Evolutionary conservation across 2,329 filamentous ascomycete genomes (phyloP).

Genomic region (Talaromyces sp.): DNA sequence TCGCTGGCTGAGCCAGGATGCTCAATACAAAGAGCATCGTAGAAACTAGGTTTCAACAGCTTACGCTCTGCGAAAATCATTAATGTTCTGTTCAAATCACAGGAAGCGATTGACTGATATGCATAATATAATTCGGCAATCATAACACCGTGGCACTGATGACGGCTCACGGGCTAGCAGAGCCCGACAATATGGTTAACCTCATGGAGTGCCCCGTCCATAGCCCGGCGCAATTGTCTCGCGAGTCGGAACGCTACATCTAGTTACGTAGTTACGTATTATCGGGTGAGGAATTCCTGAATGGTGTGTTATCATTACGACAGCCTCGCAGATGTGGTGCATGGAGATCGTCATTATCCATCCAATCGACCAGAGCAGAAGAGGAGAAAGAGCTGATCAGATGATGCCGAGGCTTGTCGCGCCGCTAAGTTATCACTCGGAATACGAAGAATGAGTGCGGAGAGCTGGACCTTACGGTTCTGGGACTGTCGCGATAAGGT

Average conservation of each 20-base stretch:
- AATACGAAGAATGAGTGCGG: neutral
- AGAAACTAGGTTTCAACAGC: no score
- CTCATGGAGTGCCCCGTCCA: slow-evolving; percentile 12
- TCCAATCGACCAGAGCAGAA: neutral
- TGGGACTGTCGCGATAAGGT: neutral
- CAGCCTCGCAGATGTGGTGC: neutral
- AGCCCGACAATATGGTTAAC: slow-evolving; percentile 16
- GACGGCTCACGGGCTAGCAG: neutral
- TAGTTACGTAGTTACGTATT: neutral
- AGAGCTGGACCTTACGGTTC: neutral
- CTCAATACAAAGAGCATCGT: no score
- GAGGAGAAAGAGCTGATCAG: slow-evolving; percentile 2
- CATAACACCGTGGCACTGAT: neutral
- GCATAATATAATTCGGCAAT: neutral
- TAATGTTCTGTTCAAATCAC: no score
- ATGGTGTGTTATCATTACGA: neutral
- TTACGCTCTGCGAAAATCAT: no score
- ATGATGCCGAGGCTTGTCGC: neutral
- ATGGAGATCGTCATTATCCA: neutral
- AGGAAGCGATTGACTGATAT: no score
- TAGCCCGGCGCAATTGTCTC: neutral
- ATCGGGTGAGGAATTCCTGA: neutral
- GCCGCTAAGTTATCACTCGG: neutral
- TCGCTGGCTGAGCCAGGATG: neutral
- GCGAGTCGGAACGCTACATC: neutral